Conservation (phyloP, 2,329 filamentous ascomycete species). For the Fusarium torulosum region DNA sequence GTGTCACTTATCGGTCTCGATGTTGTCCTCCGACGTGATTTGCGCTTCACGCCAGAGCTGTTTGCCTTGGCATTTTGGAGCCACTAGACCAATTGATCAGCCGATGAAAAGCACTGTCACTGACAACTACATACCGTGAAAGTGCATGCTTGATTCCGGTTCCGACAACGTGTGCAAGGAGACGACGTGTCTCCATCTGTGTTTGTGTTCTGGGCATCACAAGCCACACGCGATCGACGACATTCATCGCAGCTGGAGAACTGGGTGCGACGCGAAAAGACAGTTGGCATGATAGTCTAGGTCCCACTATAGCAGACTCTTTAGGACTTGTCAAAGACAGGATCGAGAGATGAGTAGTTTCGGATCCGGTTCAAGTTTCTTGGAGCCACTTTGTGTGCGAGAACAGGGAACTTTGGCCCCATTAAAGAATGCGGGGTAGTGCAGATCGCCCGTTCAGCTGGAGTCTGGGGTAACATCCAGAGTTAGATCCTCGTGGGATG, state of each 20-base stretch:
- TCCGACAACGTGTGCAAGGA: constrained; percentile 72
- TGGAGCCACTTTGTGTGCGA: background rate
- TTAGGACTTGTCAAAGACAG: background rate
- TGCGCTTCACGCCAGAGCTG: constrained; percentile 23
- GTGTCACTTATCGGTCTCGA: constrained; percentile 30
- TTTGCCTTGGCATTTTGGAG: constrained; percentile 43
- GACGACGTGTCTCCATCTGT: constrained; percentile 74
- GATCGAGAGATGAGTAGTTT: constrained; percentile 4
- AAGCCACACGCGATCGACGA: constrained; percentile 50
- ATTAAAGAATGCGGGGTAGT: constrained; percentile 40
- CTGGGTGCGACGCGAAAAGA: constrained; percentile 51
- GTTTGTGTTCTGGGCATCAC: constrained; percentile 44
- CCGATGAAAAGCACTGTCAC: no score
- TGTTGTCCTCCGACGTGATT: constrained; percentile 24
- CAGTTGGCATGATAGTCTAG: constrained; percentile 28
- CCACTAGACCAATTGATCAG: constrained; percentile 37
- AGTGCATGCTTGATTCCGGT: constrained; percentile 47
- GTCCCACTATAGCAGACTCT: background rate
- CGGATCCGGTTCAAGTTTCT: constrained; percentile 26
- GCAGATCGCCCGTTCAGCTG: constrained; percentile 27
- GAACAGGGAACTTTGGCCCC: constrained; percentile 18
- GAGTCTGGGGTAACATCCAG: constrained; percentile 30
- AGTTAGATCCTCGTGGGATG: background rate
- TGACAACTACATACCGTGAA: constrained; percentile 45
- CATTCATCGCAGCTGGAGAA: constrained; percentile 54